phyloP scores from a whole-genome alignment of 805 yeast genomes.

The Starmerella bombicola region DNA sequence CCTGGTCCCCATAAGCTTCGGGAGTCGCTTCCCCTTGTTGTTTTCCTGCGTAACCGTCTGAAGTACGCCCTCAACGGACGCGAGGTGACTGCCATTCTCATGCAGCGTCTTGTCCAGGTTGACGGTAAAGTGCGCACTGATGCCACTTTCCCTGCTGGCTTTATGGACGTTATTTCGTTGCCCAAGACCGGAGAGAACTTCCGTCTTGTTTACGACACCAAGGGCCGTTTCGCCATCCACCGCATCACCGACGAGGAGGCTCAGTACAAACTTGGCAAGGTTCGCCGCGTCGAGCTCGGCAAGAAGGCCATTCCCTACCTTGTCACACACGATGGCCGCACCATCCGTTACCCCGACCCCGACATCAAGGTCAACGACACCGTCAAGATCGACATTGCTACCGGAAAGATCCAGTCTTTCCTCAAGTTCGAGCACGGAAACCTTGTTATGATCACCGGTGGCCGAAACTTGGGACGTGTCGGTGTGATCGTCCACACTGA shows the following conservation, averaged over 20 bases:
- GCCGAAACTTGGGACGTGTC: slow-evolving; percentile 96
- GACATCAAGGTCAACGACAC: slow-evolving; percentile 92
- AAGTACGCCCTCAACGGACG: slow-evolving; percentile 98
- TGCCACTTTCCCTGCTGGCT: slow-evolving; percentile 97
- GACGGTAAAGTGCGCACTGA: slow-evolving; percentile 99
- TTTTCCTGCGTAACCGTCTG: slow-evolving; percentile 95
- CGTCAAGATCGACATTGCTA: slow-evolving; percentile 88
- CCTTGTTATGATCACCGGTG: slow-evolving; percentile 89
- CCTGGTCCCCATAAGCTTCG: slow-evolving; percentile 99
- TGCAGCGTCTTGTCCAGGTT: slow-evolving; percentile 97
- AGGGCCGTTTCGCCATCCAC: slow-evolving; percentile 99
- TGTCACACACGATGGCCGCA: slow-evolving; percentile 99
- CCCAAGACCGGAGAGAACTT: slow-evolving; percentile 99
- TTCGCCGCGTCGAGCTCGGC: slow-evolving; percentile 95
- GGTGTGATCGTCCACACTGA: slow-evolving; percentile 94
- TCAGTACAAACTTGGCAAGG: slow-evolving; percentile 94
- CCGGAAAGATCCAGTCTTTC: slow-evolving; percentile 86
- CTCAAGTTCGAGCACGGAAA: slow-evolving; percentile 88
- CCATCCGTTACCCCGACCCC: slow-evolving; percentile 99
- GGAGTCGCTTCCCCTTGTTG: slow-evolving; percentile 94
- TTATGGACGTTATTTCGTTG: slow-evolving; percentile 95
- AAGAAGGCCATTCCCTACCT: slow-evolving; percentile 97
- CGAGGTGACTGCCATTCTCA: slow-evolving; percentile 94
- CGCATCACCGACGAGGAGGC: slow-evolving; percentile 99
- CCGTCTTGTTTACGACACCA: slow-evolving; percentile 96